Evolutionary conservation across 2,329 filamentous ascomycete species (phyloP).

Genomic region (Pseudopyrenochaeta lycopersici): DNA sequence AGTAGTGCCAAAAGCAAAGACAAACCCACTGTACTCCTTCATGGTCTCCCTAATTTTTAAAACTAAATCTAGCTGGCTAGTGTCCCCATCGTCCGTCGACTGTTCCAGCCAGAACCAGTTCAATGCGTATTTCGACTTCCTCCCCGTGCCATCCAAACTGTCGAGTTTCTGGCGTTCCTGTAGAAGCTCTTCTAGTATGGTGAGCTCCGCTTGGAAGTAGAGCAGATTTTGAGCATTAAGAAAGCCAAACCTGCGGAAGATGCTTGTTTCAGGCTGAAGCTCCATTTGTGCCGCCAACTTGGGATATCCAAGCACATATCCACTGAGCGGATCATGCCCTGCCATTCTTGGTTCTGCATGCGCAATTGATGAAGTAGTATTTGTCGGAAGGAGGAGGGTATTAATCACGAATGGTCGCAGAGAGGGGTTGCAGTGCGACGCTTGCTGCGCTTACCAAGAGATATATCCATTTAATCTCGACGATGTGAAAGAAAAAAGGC

Average conservation of each 20-base stretch:
- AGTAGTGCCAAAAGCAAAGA: no score
- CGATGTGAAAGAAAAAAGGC: no score
- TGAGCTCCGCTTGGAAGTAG: conserved; percentile 21
- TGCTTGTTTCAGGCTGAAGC: conserved; percentile 10
- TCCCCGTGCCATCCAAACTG: no score
- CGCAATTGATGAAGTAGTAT: no score
- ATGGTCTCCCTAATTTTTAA: conserved; percentile 14
- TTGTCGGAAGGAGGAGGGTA: no score
- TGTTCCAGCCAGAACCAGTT: conserved; percentile 9
- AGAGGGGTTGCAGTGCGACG: no score
- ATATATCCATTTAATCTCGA: no score
- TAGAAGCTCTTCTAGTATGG: neutral
- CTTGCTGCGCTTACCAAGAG: no score
- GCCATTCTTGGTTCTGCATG: no score
- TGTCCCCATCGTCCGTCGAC: conserved; percentile 9
- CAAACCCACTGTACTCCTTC: conserved; percentile 21
- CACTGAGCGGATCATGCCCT: no score
- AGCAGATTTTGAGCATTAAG: conserved; percentile 22
- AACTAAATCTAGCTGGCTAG: conserved; percentile 13
- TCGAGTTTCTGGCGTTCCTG: neutral
- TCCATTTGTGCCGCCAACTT: conserved; percentile 17
- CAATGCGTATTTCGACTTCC: conserved; percentile 4
- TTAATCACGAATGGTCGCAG: no score
- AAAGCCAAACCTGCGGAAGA: conserved; percentile 21
- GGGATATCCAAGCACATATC: conserved; percentile 16